phyloP scores from a whole-genome alignment of 1,284 basidiomycete genomes.

The Trichosporon sp. region DNA sequence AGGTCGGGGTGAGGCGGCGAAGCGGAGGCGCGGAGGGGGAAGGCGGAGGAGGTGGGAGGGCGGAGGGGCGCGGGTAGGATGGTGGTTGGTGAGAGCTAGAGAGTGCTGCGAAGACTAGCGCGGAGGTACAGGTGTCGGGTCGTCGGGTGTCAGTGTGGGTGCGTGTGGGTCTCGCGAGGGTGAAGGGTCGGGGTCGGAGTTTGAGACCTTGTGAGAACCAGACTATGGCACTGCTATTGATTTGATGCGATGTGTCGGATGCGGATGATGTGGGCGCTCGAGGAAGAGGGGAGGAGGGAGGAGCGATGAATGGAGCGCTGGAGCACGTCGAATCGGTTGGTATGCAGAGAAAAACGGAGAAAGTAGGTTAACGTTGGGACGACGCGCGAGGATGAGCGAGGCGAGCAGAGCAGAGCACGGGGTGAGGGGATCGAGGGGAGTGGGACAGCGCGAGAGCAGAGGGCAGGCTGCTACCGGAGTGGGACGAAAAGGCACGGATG shows the following conservation, averaged over 20 bases:
- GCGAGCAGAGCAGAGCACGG: background rate
- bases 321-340: background rate
- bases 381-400: background rate
- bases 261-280: constrained; percentile 1
- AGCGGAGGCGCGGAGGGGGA: background rate
- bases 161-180: background rate
- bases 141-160: background rate
- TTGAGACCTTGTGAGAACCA: background rate
- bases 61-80: background rate
- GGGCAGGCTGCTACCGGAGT: background rate
- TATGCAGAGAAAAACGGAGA: background rate
- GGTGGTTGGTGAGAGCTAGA: background rate
- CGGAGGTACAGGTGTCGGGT: background rate
- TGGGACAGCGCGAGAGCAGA: background rate
- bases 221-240: background rate
- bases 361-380: constrained; percentile 6
- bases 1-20: background rate
- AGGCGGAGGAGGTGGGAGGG: background rate
- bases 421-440: background rate
- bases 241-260: background rate
- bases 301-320: background rate
- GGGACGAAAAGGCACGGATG: background rate
- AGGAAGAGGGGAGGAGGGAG: background rate
- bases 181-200: background rate
- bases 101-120: background rate